A percentile compares a stretch with the other conserved stretches of the same genome.
phyloP scores from a whole-genome alignment of 1,139 yeast species.

The Trichomonascaceae sp. region DNA sequence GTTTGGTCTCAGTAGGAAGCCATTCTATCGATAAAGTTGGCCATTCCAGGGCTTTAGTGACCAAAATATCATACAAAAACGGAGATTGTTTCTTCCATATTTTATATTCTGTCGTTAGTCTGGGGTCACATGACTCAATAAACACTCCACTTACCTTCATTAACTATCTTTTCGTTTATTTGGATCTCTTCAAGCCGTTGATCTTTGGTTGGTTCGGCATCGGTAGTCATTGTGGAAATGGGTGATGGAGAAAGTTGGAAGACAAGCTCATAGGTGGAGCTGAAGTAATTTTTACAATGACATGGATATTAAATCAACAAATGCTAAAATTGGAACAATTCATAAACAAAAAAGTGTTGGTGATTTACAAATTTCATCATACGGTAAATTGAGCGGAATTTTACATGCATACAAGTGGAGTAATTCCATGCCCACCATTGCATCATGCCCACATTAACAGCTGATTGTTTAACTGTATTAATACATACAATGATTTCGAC shows the following conservation, averaged over 20 bases:
- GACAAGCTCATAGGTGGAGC: no score
- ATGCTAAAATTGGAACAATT: no score
- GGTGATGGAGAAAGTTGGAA: constrained; percentile 1
- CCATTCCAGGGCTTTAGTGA: constrained; percentile 57
- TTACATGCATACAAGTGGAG: background rate
- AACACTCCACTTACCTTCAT: constrained; percentile 34
- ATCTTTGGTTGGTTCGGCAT: constrained; percentile 3
- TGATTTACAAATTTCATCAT: background rate
- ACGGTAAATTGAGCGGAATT: background rate
- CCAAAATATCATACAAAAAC: constrained; percentile 68
- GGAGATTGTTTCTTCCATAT: constrained; percentile 89
- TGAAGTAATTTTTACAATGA: no score
- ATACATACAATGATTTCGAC: constrained; percentile 8
- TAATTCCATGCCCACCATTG: background rate
- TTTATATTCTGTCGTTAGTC: constrained; percentile 23
- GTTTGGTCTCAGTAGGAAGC: constrained; percentile 27
- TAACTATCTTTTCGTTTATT: constrained; percentile 41
- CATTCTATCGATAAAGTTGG: constrained; percentile 43
- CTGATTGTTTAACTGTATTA: constrained; percentile 4
- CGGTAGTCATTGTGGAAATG: constrained; percentile 9
- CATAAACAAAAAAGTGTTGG: no score
- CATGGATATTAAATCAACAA: no score
- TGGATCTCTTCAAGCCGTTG: constrained; percentile 38
- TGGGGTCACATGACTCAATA: background rate
- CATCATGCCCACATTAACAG: background rate